A percentile compares a stretch with the other conserved stretches of the same genome.
Evolutionary conservation across 352 stramenopile species (phyloP).

Genomic region (Saprolegnia parasitica): DNA sequence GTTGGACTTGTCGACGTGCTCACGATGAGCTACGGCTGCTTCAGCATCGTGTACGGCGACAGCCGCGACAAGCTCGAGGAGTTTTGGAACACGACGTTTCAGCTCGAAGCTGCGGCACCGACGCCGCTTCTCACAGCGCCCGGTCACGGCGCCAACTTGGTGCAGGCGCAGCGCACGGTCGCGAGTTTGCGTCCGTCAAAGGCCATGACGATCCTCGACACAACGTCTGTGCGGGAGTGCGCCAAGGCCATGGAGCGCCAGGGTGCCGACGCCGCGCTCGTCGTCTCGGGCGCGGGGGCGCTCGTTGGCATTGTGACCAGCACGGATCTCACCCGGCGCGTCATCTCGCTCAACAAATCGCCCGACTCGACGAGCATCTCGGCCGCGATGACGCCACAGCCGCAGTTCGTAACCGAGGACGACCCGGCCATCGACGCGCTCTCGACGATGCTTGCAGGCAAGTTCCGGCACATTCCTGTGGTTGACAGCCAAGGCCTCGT

Average conservation of each 20-base stretch:
- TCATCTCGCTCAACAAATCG: conserved; percentile 74
- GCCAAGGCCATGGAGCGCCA: conserved; percentile 86
- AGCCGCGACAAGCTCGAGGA: conserved; percentile 86
- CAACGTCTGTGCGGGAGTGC: conserved; percentile 79
- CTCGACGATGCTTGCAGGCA: conserved; percentile 82
- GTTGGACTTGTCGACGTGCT: conserved; percentile 82
- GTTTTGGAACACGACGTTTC: conserved; percentile 84
- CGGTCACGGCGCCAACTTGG: conserved; percentile 55
- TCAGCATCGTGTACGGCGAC: conserved; percentile 83
- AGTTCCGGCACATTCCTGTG: conserved; percentile 83
- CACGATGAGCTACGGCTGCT: conserved; percentile 80
- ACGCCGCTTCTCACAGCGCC: conserved; percentile 37
- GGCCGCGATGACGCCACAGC: conserved; percentile 80
- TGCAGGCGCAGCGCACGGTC: conserved; percentile 58
- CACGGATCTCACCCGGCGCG: conserved; percentile 76
- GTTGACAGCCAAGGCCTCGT: conserved; percentile 79
- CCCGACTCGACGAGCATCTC: conserved; percentile 62
- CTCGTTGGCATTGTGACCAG: conserved; percentile 96
- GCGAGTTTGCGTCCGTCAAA: conserved; percentile 76
- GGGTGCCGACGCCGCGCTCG: conserved; percentile 89
- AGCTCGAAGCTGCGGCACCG: conserved; percentile 62
- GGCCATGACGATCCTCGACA: conserved; percentile 84
- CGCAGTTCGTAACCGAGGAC: conserved; percentile 77
- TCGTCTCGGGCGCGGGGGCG: conserved; percentile 84
- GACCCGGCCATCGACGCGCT: conserved; percentile 81